phyloP scores from a whole-genome alignment of 2,329 filamentous ascomycete genomes.

The Xylariaceae sp. region DNA sequence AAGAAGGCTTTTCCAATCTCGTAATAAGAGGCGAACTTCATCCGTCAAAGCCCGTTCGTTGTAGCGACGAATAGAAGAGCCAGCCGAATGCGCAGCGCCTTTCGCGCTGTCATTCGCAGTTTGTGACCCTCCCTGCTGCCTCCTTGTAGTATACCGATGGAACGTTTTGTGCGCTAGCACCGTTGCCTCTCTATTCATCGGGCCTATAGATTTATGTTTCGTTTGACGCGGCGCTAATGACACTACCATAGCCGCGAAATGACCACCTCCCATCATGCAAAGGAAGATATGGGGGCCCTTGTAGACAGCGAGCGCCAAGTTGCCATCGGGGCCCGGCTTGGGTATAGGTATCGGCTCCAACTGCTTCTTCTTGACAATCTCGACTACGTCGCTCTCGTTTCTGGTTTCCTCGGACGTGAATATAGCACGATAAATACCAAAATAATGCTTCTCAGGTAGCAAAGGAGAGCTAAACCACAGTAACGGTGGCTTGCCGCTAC shows the following conservation, averaged over 20 bases:
- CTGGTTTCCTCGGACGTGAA: conserved; percentile 74
- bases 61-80: conserved; percentile 85
- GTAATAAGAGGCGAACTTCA: conserved; percentile 81
- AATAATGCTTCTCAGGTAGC: conserved; percentile 75
- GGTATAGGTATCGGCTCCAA: conserved; percentile 62
- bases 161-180: conserved; percentile 97
- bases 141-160: conserved; percentile 91
- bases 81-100: conserved; percentile 90
- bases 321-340: conserved; percentile 61
- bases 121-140: conserved; percentile 95
- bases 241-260: conserved; percentile 96
- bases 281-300: conserved; percentile 87
- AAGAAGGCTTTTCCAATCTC: conserved; percentile 84
- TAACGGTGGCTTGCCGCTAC: conserved; percentile 70
- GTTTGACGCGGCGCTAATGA: conserved; percentile 79
- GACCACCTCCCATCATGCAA: conserved; percentile 97
- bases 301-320: conserved; percentile 57
- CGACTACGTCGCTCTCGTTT: conserved; percentile 61
- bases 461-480: conserved; percentile 82
- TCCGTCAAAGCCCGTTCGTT: conserved; percentile 89
- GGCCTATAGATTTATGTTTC: conserved; percentile 66
- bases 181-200: conserved; percentile 81
- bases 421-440: conserved; percentile 84
- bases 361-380: conserved; percentile 76
- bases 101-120: conserved; percentile 94